Evolutionary conservation across 2,329 filamentous ascomycete species (phyloP), one percentile per base, ranked within the genome.

Genomic region (Aspergillus sergii): DNA sequence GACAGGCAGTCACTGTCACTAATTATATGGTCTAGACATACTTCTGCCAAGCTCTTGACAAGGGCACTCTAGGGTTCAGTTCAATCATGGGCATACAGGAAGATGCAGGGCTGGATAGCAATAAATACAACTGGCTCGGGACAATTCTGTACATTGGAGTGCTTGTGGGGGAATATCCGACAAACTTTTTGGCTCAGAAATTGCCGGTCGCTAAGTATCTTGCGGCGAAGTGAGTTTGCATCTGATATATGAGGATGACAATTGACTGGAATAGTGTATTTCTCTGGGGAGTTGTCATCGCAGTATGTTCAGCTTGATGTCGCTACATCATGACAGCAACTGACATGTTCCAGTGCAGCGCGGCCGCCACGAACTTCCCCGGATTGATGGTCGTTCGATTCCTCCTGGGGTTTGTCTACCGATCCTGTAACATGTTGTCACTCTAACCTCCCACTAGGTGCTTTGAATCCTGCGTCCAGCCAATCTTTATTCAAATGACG

Each of bases 241-340:
- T 48, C 14, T 16, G 21, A 14, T 48, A 16, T 28, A 16, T 28
- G 23, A 10, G 23, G 45, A 16, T 5, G 14, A 48, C 7, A 1
- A 16, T 16, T 48, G 23, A 23, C 45, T 19, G 23, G 12, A 48
- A 16, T 28, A 48, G 45, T 66, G 83, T 83, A 0, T 69, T 85
- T 9, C 78, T 85, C 66, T 86, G 84, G 84, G 84, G 84, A 4
- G 66, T 69, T 1, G 78, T 82, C 2, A 82, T 86, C 2, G 79
- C 75, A 8, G 45, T 48, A 48, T 61, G 72, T 32, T 71, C 64
- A 79, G 81, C 73, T 83, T 28, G 10, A 28, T 26, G 6, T 28
- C 11, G 4, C 21, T 23, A 7, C 6, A 28, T 11, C 10, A 19
- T 21, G n/a, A 7, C 21, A 23, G n/a, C 43, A 16, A 46, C 12